Evolutionary conservation across 176 grass and related monocot genomes (phyloP).

Genomic region (Lolium perenne): DNA sequence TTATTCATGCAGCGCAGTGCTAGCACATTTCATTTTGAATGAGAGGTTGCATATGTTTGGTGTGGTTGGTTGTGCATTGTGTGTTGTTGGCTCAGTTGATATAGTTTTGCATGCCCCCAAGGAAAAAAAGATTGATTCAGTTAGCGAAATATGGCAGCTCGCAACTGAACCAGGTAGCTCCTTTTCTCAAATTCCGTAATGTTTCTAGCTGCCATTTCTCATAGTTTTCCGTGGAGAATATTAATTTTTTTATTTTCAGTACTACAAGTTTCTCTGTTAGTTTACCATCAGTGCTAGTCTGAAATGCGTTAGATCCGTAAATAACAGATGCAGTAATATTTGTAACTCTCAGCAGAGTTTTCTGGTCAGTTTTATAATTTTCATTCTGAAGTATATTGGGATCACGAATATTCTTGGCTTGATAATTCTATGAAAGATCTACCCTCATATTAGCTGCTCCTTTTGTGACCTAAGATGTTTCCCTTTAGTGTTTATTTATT

Average conservation of each 20-base stretch:
- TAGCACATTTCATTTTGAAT: slow-evolving; percentile 82
- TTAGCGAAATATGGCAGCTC: slow-evolving; percentile 92
- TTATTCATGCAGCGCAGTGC: slow-evolving; percentile 82
- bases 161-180: slow-evolving; percentile 79
- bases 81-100: slow-evolving; percentile 77
- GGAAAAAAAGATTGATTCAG: slow-evolving; percentile 83
- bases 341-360: neutral
- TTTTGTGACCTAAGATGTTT: neutral
- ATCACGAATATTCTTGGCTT: neutral
- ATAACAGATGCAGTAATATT: neutral
- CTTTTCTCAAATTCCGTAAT: slow-evolving; percentile 9
- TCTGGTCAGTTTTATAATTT: slow-evolving; percentile 9
- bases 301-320: neutral
- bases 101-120: slow-evolving; percentile 91
- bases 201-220: slow-evolving; percentile 1
- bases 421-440: neutral
- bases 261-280: neutral
- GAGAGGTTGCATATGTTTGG: slow-evolving; percentile 94
- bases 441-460: neutral
- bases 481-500: slow-evolving; percentile 1
- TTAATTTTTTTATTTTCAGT: slow-evolving; percentile 11
- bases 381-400: neutral
- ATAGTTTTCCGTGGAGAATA: neutral
- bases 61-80: slow-evolving; percentile 78
- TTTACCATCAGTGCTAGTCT: slow-evolving; percentile 6